Conservation (phyloP, 2,329 filamentous ascomycete species). For the Diaporthe humulicola region DNA sequence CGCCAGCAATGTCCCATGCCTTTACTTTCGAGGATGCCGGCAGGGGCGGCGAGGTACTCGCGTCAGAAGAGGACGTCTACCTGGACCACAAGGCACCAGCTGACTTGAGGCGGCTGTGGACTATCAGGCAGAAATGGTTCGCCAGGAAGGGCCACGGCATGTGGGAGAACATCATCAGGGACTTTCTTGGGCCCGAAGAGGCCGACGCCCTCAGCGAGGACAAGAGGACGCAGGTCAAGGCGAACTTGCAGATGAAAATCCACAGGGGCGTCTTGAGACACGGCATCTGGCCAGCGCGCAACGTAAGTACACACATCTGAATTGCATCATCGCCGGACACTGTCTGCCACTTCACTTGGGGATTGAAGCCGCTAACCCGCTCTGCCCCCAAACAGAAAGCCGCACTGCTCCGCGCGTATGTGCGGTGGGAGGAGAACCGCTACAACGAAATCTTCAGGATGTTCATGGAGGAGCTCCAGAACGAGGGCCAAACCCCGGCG, state of each 20-base stretch:
- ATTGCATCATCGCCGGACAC: not conserved
- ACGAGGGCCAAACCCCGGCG: conserved; percentile 59
- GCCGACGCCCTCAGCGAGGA: conserved; percentile 71
- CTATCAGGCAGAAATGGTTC: conserved; percentile 60
- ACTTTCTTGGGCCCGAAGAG: conserved; percentile 57
- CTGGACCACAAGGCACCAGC: conserved; percentile 61
- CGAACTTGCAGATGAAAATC: conserved; percentile 69
- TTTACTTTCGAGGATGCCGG: not conserved
- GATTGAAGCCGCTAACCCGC: not conserved
- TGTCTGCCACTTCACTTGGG: not conserved
- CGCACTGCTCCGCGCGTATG: conserved; percentile 38
- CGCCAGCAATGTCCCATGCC: not conserved
- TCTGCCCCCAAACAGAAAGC: conserved; percentile 12
- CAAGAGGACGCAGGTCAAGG: conserved; percentile 63
- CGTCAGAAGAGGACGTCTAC: conserved; percentile 41
- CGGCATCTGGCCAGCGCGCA: conserved; percentile 60
- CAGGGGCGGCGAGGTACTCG: not conserved
- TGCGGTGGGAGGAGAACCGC: conserved; percentile 36
- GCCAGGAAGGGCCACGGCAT: conserved; percentile 68
- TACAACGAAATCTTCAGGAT: conserved; percentile 49
- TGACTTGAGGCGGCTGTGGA: conserved; percentile 63
- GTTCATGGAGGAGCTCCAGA: conserved; percentile 61
- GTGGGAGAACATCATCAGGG: conserved; percentile 66
- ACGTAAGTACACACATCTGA: conserved; percentile 64
- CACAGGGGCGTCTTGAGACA: conserved; percentile 64